Evolutionary conservation across 306 rosid genomes (phyloP).

Genomic region (Fragaria iinumae): DNA sequence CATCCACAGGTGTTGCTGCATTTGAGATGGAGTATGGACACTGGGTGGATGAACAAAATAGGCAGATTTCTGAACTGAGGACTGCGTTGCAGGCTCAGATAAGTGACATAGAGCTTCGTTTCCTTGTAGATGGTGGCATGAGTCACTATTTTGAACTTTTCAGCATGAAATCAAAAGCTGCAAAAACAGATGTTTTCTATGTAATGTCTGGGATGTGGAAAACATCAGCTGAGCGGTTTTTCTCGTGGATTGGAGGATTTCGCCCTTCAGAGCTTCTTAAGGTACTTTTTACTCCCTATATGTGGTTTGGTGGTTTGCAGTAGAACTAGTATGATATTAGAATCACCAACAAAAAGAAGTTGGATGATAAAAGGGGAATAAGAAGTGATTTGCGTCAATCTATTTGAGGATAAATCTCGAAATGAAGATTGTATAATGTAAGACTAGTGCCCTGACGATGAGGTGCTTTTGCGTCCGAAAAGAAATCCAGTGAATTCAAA

Average conservation of each 20-base stretch:
- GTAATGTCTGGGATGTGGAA: slow-evolving; percentile 89
- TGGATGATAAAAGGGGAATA: too few relatives aligned
- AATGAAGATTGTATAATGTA: too few relatives aligned
- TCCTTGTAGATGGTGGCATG: slow-evolving; percentile 65
- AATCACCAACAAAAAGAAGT: too few relatives aligned
- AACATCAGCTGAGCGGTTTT: slow-evolving; percentile 74
- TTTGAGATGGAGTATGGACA: slow-evolving; percentile 80
- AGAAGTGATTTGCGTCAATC: too few relatives aligned
- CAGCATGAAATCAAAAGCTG: slow-evolving; percentile 75
- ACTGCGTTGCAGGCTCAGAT: slow-evolving; percentile 55
- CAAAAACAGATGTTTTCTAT: slow-evolving; percentile 83
- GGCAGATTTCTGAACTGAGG: slow-evolving; percentile 59
- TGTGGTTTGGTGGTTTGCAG: neutral
- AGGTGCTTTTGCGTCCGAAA: neutral
- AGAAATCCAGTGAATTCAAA: neutral
- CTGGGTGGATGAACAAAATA: slow-evolving; percentile 82
- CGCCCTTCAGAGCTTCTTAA: slow-evolving; percentile 91
- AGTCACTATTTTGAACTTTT: slow-evolving; percentile 71
- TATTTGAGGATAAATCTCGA: too few relatives aligned
- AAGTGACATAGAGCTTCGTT: slow-evolving; percentile 56
- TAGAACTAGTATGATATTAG: too few relatives aligned
- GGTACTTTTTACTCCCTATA: slow-evolving; percentile 36
- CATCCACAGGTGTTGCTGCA: slow-evolving; percentile 49
- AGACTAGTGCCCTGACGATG: neutral
- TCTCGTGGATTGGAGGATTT: slow-evolving; percentile 94